Conservation (phyloP, 768 basidiomycete genomes). For the Mycena sanguinolenta region DNA sequence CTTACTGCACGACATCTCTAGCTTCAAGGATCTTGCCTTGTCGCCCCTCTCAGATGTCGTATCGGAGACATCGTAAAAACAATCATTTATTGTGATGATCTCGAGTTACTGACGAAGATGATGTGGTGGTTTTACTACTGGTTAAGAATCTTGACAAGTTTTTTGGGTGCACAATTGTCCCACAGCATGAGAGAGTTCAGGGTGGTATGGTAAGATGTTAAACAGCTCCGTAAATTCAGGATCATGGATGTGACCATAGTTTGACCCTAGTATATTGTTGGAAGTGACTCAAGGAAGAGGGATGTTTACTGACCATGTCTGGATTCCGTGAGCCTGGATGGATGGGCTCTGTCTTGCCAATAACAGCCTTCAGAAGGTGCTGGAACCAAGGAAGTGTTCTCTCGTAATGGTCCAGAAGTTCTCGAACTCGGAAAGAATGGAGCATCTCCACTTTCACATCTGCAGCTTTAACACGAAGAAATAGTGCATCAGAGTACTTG, state of each 20-base stretch:
- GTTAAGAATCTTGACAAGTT: too few species aligned
- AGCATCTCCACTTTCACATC: not conserved
- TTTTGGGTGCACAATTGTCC: too few species aligned
- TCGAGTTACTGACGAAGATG: constrained; percentile 39
- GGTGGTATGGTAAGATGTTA: too few species aligned
- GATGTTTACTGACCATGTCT: too few species aligned
- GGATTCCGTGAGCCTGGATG: not conserved
- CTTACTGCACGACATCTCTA: constrained; percentile 28
- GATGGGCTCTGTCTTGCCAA: not conserved
- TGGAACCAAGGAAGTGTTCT: not conserved
- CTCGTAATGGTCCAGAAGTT: not conserved
- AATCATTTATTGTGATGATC: constrained; percentile 19
- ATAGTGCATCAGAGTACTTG: not conserved
- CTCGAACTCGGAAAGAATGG: not conserved
- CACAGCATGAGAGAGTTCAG: too few species aligned
- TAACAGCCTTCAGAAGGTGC: not conserved
- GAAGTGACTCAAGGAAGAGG: too few species aligned
- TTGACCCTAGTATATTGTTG: too few species aligned
- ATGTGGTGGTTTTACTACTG: too few species aligned
- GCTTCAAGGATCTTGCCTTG: constrained; percentile 40
- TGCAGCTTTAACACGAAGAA: not conserved
- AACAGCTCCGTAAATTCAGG: too few species aligned
- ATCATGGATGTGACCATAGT: too few species aligned
- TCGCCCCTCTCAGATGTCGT: constrained; percentile 28
- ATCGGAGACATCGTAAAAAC: constrained; percentile 11